Base-by-base conservation (phyloP, 768 basidiomycete species). In the Candolleomyces eurysporus region DNA sequence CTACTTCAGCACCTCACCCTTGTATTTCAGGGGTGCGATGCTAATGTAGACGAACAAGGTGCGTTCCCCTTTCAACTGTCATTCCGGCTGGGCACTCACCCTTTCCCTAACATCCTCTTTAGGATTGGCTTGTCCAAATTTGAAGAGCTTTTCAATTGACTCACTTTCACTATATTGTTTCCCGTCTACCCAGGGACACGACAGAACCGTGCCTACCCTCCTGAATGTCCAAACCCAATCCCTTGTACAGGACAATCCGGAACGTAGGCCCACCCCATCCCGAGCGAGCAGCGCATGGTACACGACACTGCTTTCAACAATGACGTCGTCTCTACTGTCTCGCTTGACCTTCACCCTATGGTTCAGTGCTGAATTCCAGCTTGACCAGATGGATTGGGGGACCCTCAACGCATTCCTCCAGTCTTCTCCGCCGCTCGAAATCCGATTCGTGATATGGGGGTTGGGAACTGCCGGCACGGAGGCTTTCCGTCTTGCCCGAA, bases 321-420 rank as follows among this genome's bases (percentile, higher is more conserved):
- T 31, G 30, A 31, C 30, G 13, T 51, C 49, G 40, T 75, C 76
- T 48, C 71, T 5, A 36, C 6, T 71, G 10, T 61, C 59, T 51
- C 52, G 21, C 42, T 55, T 57, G 19, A 22, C 52, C 65, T 17
- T 61, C 65, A 49, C 61, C 22, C 63, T 77, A 9, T 77, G 76
- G 75, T 61, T 78, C 48, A 74, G 73, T 31, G 63, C 67, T 17
- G 73, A 76, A 62, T 48, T 49, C 16, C 73, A 77, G 59, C 68
- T 77, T 13, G 70, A 75, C 54, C 45, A 64, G 45, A 63, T 77
- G 43, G 66, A 75, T 52, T 77, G 77, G 76, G 13, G 48, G 16
- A 62, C 56, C n/a, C 55, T 77, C 45, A 67, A 60, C 22, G 22
- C 30, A 0, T 53, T 73, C 13, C 65, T 78, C 13, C 30, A 13